Base-by-base conservation (phyloP, 331 rosid species). In the Dryas integrifolia region DNA sequence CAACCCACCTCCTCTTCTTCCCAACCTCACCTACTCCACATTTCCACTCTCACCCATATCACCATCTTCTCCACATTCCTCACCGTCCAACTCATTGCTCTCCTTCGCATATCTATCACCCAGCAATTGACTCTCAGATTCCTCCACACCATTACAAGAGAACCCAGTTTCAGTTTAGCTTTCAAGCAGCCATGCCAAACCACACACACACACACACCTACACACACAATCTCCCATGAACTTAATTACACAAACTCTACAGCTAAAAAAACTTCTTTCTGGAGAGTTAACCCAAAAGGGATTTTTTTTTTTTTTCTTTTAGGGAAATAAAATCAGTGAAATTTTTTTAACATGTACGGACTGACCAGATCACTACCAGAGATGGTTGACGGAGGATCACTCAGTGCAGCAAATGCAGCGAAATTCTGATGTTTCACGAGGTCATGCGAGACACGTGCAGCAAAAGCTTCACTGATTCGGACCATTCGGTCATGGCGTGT, bases 371-470 rank as follows among this genome's bases (percentile, higher is more conserved):
- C 88, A 90, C 75, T 21, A 21, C 24, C 74, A 51, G 15, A 61
- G 74, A 65, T 3, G 12, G 44, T 6, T 7, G 40, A 84, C 67
- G 40, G 60, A 62, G 69, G 82, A 30, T 74, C 65, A 81, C 85
- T 86, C 88, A 90, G 90, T 92, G 96, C 53, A 73, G 74, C 60
- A 67, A 67, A 77, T 18, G 56, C 79, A 8, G 51, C 16, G 68
- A 41, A 80, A 78, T 57, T 62, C 65, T 49, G 50, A 9, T 64
- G 75, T 63, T 86, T 74, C 52, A 51, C 38, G 61, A 70, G 10
- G 52, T 12, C 51, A 70, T 11, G 24, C 39, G 74, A 59, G 26
- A 66, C 63, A 21, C 41, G 68, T 38, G 65, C 61, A 56, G 69
- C 40, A 40, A 50, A 68, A 73, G 83, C 58, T n/a, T 72, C 69